These are phyloP conservation scores for Boletellus emodensis DNA, from an alignment of 768 basidiomycete genomes.

Conservation along the genomic window DNA sequence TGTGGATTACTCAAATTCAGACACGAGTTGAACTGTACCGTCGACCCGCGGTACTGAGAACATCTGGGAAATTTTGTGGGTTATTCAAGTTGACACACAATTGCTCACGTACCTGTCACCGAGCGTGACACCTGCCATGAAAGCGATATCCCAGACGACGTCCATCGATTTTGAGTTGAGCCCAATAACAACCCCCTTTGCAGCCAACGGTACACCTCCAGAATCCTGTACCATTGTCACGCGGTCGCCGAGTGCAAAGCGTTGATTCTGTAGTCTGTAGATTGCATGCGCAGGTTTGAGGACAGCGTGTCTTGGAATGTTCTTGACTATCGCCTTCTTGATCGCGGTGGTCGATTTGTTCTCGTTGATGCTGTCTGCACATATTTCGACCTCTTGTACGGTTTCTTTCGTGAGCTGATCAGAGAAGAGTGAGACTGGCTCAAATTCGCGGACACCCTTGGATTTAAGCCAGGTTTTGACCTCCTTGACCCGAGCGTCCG, in stretches of 20 bases:
- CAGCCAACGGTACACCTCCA: slow-evolving; percentile 84
- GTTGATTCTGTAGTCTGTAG: slow-evolving; percentile 86
- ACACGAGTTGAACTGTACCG: slow-evolving; percentile 82
- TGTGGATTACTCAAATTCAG: slow-evolving; percentile 86
- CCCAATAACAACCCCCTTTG: slow-evolving; percentile 92
- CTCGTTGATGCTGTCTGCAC: slow-evolving; percentile 64
- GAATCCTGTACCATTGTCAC: slow-evolving; percentile 96
- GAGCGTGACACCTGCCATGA: slow-evolving; percentile 88
- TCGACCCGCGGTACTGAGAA: slow-evolving; percentile 88
- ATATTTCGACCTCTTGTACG: slow-evolving; percentile 70
- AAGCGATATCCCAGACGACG: slow-evolving; percentile 93
- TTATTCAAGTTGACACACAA: background rate
- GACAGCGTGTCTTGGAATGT: slow-evolving; percentile 88
- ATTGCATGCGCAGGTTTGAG: slow-evolving; percentile 89
- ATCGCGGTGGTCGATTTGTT: slow-evolving; percentile 59
- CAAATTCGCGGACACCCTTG: slow-evolving; percentile 85
- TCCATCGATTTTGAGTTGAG: slow-evolving; percentile 86
- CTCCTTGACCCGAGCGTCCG: slow-evolving; percentile 70
- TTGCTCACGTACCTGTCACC: slow-evolving; percentile 59
- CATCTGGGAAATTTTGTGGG: slow-evolving; percentile 47
- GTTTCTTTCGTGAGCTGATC: slow-evolving; percentile 92
- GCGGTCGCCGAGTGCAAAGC: slow-evolving; percentile 84
- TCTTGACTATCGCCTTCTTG: slow-evolving; percentile 91
- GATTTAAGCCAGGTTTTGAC: slow-evolving; percentile 82
- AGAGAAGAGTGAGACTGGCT: slow-evolving; percentile 87